Evolutionary conservation across 2,329 filamentous ascomycete species (phyloP), one percentile per base, ranked within the genome.

Genomic region (Fusarium avenaceum): DNA sequence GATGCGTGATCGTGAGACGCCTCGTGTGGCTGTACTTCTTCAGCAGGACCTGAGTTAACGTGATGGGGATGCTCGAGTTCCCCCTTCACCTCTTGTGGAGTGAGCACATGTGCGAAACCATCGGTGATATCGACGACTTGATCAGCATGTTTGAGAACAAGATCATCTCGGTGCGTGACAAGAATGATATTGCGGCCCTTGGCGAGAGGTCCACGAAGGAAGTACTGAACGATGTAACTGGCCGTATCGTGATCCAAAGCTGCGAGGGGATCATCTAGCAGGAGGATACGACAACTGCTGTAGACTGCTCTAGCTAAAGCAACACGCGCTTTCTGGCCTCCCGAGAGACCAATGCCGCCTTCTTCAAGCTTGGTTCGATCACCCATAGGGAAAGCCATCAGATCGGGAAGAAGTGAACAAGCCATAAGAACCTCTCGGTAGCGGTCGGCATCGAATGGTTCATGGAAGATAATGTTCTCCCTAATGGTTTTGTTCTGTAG

Each of bases 151-250:
- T 86, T 83, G 20, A 88, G 85, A 61, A 93, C 92, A 11, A 97
- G 81, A 63, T 94, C 90, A n/a, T 94, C 90, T 38, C 90, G 85
- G 75, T 94, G 91, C 0, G 93, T 94, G 47, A 95, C 92, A 42
- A 94, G 87, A n/a, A 96, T 86, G 0, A 92, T 89, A 0, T 91
- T 92, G 7, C 92, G 85, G 8, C 83, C 85, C 56, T 88, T 85
- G 11, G 85, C 80, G 0, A 91, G 85, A 0, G 90, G 82, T 0
- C 86, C 86, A 20, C 85, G 83, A 51, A 93, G 82, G 69, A 81
- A 85, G 77, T 81, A 87, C 65, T 80, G 86, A 84, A 97, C 71
- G 76, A 82, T 92, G 71, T 74, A 85, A 76, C 78, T 86, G 1
- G 87, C 87, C 0, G 88, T 90, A 28, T 87, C 83, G 54, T 90